These are phyloP conservation scores for Ophiocordyceps camponoti-floridani DNA, from an alignment of 2,329 filamentous ascomycete genomes.

Conservation along the genomic window DNA sequence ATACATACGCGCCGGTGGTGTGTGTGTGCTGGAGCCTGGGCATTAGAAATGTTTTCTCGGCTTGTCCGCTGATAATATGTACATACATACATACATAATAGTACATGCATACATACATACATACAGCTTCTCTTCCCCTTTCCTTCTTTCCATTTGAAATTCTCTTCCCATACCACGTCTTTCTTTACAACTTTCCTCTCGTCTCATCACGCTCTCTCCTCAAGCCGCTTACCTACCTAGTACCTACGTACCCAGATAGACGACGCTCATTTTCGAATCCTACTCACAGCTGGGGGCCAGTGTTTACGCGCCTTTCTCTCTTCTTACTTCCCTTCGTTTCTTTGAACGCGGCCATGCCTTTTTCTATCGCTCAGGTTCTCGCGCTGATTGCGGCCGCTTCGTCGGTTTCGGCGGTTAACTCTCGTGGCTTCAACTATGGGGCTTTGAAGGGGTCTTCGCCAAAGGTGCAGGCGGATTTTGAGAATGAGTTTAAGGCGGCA, in stretches of 20 bases:
- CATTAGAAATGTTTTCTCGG: too few relatives aligned
- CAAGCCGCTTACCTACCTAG: neutral
- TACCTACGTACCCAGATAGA: too few relatives aligned
- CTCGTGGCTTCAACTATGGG: slow-evolving; percentile 60
- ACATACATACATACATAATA: too few relatives aligned
- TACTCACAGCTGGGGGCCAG: too few relatives aligned
- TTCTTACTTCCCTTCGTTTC: slow-evolving; percentile 1
- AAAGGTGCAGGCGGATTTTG: slow-evolving; percentile 47
- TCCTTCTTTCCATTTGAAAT: too few relatives aligned
- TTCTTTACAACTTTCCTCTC: neutral
- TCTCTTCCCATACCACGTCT: too few relatives aligned
- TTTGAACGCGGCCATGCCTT: slow-evolving; percentile 9
- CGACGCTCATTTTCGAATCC: too few relatives aligned
- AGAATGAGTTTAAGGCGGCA: slow-evolving; percentile 50
- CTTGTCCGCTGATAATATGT: neutral
- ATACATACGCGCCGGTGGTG: too few relatives aligned
- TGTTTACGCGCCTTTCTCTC: too few relatives aligned
- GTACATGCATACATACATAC: neutral
- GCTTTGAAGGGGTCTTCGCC: slow-evolving; percentile 38
- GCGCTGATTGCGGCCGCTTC: slow-evolving; percentile 16
- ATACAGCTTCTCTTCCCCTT: neutral
- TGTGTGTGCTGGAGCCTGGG: too few relatives aligned
- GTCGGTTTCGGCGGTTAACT: slow-evolving; percentile 14
- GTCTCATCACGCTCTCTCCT: neutral
- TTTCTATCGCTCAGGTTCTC: slow-evolving; percentile 12